Percentiles rank a stretch among this genome's conserved stretches.
These are phyloP conservation scores for Colletotrichum zoysiae DNA, from an alignment of 2,329 filamentous ascomycete genomes.

Conservation along the genomic window DNA sequence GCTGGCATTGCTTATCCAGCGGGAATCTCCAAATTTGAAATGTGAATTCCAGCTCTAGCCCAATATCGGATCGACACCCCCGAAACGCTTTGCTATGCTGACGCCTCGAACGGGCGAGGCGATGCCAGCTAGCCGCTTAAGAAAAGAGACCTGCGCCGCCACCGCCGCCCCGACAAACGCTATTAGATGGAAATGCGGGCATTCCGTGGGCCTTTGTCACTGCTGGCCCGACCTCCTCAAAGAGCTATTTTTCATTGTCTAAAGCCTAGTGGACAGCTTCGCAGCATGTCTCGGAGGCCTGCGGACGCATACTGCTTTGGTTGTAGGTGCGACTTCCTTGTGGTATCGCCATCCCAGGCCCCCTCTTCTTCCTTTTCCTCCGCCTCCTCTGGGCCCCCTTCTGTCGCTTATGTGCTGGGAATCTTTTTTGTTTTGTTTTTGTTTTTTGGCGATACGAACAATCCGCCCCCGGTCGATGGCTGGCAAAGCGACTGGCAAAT, in stretches of 20 bases:
- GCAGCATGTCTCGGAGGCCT: slow-evolving; percentile 8
- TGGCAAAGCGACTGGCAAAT: not conserved
- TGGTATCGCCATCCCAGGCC: not conserved
- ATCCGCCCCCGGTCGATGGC: not conserved
- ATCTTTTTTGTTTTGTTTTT: not conserved
- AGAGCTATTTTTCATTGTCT: not conserved
- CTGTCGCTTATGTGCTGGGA: not conserved
- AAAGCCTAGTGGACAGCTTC: not conserved
- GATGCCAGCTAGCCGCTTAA: not conserved
- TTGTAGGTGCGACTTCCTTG: not conserved
- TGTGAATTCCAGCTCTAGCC: not conserved
- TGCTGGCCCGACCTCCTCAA: not conserved
- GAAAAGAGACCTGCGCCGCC: not conserved
- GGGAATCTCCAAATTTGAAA: not conserved
- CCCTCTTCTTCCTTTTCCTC: not conserved
- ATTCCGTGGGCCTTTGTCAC: slow-evolving; percentile 6
- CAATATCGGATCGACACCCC: not conserved
- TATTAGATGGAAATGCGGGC: not conserved
- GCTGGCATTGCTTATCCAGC: not conserved
- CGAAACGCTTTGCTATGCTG: not conserved
- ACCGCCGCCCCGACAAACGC: not conserved
- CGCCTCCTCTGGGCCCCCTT: not conserved
- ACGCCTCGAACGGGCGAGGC: not conserved
- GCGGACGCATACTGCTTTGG: not conserved
- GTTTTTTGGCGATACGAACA: not conserved